Conservation (phyloP, 176 grass and related monocot species). For the Hyparrhenia diplandra region DNA sequence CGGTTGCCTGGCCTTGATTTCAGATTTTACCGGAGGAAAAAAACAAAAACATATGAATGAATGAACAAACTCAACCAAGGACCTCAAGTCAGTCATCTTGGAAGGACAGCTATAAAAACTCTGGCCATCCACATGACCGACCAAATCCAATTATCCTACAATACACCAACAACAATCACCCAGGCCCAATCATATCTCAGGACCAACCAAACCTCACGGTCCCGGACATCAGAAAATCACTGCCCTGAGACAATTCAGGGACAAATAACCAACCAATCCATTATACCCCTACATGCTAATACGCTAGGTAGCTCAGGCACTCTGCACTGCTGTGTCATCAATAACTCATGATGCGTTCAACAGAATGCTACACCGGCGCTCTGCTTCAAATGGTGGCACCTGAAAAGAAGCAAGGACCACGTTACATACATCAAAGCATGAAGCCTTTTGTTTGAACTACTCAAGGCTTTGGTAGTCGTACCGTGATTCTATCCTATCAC, state of each 20-base stretch:
- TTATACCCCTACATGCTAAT: conserved; percentile 3
- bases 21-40: neutral
- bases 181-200: neutral
- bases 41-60: no score
- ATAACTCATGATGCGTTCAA: neutral
- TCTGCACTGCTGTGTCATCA: conserved; percentile 20
- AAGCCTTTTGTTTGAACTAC: neutral
- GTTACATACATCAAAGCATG: neutral
- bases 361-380: neutral
- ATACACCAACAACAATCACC: neutral
- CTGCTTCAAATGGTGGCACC: conserved; percentile 24
- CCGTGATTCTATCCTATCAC: conserved; percentile 25
- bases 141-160: neutral
- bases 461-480: conserved; percentile 15
- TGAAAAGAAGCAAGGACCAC: conserved; percentile 24
- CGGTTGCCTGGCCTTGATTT: neutral
- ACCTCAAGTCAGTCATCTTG: neutral
- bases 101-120: conserved; percentile 35
- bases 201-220: neutral
- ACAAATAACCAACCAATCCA: neutral
- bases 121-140: conserved; percentile 14
- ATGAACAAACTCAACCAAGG: neutral
- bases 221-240: neutral
- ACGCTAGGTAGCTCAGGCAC: conserved; percentile 18
- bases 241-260: neutral